These are phyloP conservation scores for Ambrosiella beaveri DNA, from an alignment of 2,329 filamentous ascomycete genomes.

Conservation along the genomic window DNA sequence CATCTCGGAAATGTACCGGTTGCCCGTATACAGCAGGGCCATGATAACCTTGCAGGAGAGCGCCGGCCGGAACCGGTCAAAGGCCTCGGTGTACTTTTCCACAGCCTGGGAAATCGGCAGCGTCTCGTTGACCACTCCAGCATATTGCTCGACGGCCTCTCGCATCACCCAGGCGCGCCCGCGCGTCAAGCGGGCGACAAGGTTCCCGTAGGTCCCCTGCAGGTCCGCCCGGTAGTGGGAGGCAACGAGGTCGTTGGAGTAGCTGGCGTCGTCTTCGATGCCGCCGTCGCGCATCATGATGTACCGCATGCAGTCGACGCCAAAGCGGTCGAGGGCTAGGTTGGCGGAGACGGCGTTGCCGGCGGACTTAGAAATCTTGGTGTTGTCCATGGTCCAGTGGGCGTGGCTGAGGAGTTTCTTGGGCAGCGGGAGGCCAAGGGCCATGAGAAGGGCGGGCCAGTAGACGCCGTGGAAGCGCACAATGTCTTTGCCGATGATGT, in stretches of 20 bases:
- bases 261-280: slow-evolving; percentile 62
- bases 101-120: slow-evolving; percentile 11
- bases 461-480: slow-evolving; percentile 92
- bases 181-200: slow-evolving; percentile 52
- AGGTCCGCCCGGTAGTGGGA: slow-evolving; percentile 65
- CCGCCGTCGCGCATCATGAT: slow-evolving; percentile 72
- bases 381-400: slow-evolving; percentile 82
- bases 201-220: slow-evolving; percentile 62
- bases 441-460: slow-evolving; percentile 93
- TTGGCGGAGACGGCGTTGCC: slow-evolving; percentile 94
- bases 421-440: slow-evolving; percentile 61
- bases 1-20: slow-evolving; percentile 35
- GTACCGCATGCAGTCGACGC: slow-evolving; percentile 73
- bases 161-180: slow-evolving; percentile 52
- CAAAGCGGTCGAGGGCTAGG: slow-evolving; percentile 76
- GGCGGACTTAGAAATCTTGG: slow-evolving; percentile 92
- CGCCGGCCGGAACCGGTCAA: slow-evolving; percentile 11
- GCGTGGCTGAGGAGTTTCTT: slow-evolving; percentile 72
- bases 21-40: slow-evolving; percentile 17
- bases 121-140: neutral
- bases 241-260: slow-evolving; percentile 63
- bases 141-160: slow-evolving; percentile 29
- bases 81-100: slow-evolving; percentile 7
- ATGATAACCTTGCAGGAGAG: slow-evolving; percentile 10
- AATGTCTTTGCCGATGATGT: slow-evolving; percentile 94